Evolutionary conservation across 1,139 yeast genomes (phyloP), one percentile per base, ranked within the genome.

Genomic region (Geotrichum bryndzae): DNA sequence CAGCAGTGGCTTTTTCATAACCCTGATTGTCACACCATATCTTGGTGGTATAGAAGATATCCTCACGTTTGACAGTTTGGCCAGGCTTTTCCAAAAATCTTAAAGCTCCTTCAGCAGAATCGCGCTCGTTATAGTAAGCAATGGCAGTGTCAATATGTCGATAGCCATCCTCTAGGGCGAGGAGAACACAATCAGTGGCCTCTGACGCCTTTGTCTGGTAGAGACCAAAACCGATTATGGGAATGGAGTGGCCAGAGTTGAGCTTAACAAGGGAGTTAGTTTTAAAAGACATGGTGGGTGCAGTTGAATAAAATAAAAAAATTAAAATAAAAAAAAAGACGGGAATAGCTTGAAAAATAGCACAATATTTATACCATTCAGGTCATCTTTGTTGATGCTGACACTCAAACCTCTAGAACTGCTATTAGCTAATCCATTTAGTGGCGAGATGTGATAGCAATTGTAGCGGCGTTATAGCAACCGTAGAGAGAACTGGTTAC

Each of bases 71-170:
- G 31, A 27, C 31, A 6, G 6, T 27, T 3, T 27, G 3, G 1
- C 31, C 31, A 27, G 31, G 31, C 31, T 27, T 27, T 1, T 27
- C 31, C 6, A 27, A 27, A 27, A 27, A 27, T 38, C 23, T 27
- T 6, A 27, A 1, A 1, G 6, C 6, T 27, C 31, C 31, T 27
- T 27, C 31, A 6, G 6, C 31, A 27, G 31, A 27, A 27, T 27
- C 86, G 8, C 68, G 68, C 69, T 87, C 88, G 70, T 86, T 86
- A 13, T 78, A 76, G 70, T 88, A 88, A 35, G 73, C 72, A 22
- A 79, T 78, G 1, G 90, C 91, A 5, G 85, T 77, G 68, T 86
- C 91, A 58, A 86, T 77, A 67, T 86, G 91, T 65, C 95, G 81
- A 71, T 87, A 88, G 0, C 96, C 96, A 31, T 72, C 77, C 48